Base-by-base conservation (phyloP, 2,329 filamentous ascomycete species). In the Colletotrichum sp. region DNA sequence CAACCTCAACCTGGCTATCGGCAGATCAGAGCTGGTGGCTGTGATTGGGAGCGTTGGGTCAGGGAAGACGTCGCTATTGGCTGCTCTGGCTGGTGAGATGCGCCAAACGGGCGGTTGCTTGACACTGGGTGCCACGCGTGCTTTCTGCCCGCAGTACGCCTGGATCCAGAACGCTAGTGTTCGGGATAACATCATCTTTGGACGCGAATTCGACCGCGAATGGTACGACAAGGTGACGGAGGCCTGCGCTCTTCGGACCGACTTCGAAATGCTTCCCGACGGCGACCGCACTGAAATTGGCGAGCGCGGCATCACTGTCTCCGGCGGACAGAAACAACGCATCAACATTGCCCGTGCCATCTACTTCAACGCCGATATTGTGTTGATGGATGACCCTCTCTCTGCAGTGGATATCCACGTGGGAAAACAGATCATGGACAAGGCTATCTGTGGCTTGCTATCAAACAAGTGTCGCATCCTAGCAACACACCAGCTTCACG, bases 91-190 rank as follows among this genome's bases (percentile, higher is more conserved):
- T 2, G 96, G 96, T 30, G 96, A 98, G 78, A 98, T 98, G 96
- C 92, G 95, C 55, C 94, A 93, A 83, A 97, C 94, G 0, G 86
- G 85, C 6, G 96, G 96, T 15, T 89, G 93, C 39, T 90, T 97
- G 6, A 89, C 91, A 0, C 90, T 97, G 79, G 95, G 96, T 56
- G 95, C 95, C 0, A 93, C 92, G 3, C 90, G 96, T 77, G 95
- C 96, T 0, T 98, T 98, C 80, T 98, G 96, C 79, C 96, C 96
- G 0, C 96, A 98, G 82, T 98, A 98, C 81, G 95, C 96, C 0
- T 98, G 96, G 96, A 98, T 98, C 66, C 96, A 98, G 82, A 98
- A 98, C 81, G 90, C 95, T 0, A 95, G 93, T 1, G 90, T 98
- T 5, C 92, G 92, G 76, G 92, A 98, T 34, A 98, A 98, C 81